A percentile compares a stretch with the other conserved stretches of the same genome.
Evolutionary conservation across 1,139 yeast species (phyloP).

Genomic region (Pneumocystis oryctolagi): DNA sequence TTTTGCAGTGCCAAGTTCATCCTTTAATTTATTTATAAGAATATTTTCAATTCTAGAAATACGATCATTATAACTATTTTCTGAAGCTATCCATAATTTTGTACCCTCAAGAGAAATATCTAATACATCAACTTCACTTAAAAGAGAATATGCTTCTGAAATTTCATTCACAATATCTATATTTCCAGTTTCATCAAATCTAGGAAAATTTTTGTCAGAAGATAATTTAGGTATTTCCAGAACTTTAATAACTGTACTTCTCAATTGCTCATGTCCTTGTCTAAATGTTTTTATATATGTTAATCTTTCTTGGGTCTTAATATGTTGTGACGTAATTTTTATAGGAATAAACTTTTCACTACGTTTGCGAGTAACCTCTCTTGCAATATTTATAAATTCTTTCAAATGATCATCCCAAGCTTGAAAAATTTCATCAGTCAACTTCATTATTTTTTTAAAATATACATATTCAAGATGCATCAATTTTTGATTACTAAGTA

Average conservation of each 20-base stretch:
- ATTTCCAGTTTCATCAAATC: slow-evolving; percentile 1
- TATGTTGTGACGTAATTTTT: slow-evolving; percentile 38
- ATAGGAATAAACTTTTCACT: slow-evolving; percentile 59
- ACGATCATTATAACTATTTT: slow-evolving; percentile 30
- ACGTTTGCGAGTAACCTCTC: slow-evolving; percentile 64
- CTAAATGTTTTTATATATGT: slow-evolving; percentile 36
- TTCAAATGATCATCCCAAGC: slow-evolving; percentile 39
- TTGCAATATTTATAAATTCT: slow-evolving; percentile 44
- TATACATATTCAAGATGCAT: slow-evolving; percentile 27
- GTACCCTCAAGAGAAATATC: slow-evolving; percentile 27
- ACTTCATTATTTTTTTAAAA: slow-evolving; percentile 23
- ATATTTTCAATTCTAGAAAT: slow-evolving; percentile 34
- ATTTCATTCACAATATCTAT: slow-evolving; percentile 21
- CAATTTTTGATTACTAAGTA: slow-evolving; percentile 20
- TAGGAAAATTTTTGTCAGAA: not conserved
- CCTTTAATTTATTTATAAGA: slow-evolving; percentile 30
- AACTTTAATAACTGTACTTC: slow-evolving; percentile 27
- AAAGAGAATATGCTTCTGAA: slow-evolving; percentile 32
- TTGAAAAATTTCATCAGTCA: slow-evolving; percentile 25
- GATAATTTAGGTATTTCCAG: slow-evolving; percentile 19
- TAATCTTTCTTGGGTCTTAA: slow-evolving; percentile 34
- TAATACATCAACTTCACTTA: slow-evolving; percentile 28
- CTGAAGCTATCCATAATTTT: slow-evolving; percentile 29
- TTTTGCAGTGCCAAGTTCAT: slow-evolving; percentile 27
- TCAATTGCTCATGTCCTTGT: slow-evolving; percentile 39